A percentile compares a stretch with the other conserved stretches of the same genome.
Evolutionary conservation across 345 rosid genomes (phyloP).

Genomic region (Salix udensis): DNA sequence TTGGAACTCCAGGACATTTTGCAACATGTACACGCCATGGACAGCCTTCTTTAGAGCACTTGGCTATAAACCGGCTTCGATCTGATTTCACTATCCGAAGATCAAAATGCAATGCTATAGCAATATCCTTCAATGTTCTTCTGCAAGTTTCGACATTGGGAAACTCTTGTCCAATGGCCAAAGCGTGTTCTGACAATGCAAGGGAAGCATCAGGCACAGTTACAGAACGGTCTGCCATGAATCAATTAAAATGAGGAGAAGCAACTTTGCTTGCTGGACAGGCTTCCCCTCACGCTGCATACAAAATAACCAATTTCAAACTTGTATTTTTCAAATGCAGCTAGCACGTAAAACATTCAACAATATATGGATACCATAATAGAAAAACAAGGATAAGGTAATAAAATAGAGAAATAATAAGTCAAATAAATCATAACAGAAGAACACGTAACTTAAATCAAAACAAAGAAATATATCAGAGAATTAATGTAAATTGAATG

Average conservation of each 20-base stretch:
- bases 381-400: constrained; percentile 7
- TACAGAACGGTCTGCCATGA: constrained; percentile 72
- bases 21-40: constrained; percentile 99
- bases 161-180: constrained; percentile 85
- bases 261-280: constrained; percentile 15
- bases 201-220: constrained; percentile 29
- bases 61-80: constrained; percentile 95
- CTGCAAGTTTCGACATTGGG: constrained; percentile 97
- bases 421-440: not conserved
- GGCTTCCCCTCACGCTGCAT: constrained; percentile 23
- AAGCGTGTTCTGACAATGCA: constrained; percentile 29
- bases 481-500: not conserved
- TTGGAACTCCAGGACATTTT: constrained; percentile 88
- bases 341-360: constrained; percentile 17
- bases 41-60: constrained; percentile 98
- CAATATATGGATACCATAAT: constrained; percentile 16
- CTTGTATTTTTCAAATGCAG: constrained; percentile 9
- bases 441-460: not conserved
- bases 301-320: constrained; percentile 12
- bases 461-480: not conserved
- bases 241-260: constrained; percentile 20
- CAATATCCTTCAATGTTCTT: constrained; percentile 88
- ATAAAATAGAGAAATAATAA: not conserved
- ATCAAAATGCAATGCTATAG: constrained; percentile 92
- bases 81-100: constrained; percentile 97